Percentiles rank a stretch among this genome's conserved stretches.
phyloP scores from a whole-genome alignment of 2,329 filamentous ascomycete genomes.

The Hypoxylon sp. region DNA sequence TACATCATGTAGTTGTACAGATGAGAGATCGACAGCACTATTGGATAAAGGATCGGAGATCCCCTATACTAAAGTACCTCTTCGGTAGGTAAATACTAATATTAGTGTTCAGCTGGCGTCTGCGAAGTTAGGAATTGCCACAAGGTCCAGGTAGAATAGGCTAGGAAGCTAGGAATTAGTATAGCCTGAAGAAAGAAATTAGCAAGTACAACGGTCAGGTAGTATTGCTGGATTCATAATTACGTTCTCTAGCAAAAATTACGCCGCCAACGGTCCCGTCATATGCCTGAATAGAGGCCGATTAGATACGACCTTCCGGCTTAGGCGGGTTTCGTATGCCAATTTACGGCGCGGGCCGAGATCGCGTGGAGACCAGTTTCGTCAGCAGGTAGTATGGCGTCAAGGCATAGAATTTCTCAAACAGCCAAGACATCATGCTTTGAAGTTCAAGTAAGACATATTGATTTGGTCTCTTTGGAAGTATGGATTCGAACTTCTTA shows the following conservation, averaged over 20 bases:
- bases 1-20: constrained; percentile 9
- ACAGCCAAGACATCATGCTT: neutral
- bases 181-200: constrained; percentile 13
- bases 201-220: constrained; percentile 13
- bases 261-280: constrained; percentile 6
- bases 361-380: constrained; percentile 3
- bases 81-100: constrained; percentile 13
- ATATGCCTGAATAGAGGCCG: neutral
- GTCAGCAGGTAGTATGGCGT: constrained; percentile 5
- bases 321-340: constrained; percentile 6
- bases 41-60: constrained; percentile 1
- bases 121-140: neutral
- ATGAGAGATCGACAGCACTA: constrained; percentile 1
- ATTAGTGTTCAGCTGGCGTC: constrained; percentile 4
- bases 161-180: constrained; percentile 8
- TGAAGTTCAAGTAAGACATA: neutral
- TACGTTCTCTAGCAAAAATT: constrained; percentile 10
- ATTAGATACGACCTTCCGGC: constrained; percentile 19
- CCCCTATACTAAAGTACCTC: neutral
- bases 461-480: neutral
- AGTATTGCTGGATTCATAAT: constrained; percentile 19
- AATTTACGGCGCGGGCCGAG: constrained; percentile 18
- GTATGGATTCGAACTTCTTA: neutral
- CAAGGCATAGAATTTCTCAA: neutral
- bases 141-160: constrained; percentile 13